Conservation (phyloP, 2,329 filamentous ascomycete species). For the Paraphoma sp. region DNA sequence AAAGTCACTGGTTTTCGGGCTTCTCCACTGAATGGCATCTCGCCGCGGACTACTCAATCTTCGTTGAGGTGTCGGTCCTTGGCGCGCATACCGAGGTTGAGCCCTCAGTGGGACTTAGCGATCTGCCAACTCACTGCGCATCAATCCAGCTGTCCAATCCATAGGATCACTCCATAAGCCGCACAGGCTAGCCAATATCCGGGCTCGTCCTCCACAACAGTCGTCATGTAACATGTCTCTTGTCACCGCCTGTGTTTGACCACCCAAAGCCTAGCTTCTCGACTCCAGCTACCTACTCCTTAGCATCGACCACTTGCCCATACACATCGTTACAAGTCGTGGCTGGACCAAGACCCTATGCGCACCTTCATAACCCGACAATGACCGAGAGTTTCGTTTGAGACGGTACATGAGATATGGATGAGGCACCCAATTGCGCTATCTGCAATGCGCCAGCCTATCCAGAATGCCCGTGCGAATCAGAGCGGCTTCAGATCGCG, state of each 20-base stretch:
- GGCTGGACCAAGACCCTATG: slow-evolving; percentile 3
- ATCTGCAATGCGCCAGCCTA: slow-evolving; percentile 50
- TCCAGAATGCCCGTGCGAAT: slow-evolving; percentile 49
- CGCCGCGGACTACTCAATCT: background rate
- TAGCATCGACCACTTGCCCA: slow-evolving; percentile 4
- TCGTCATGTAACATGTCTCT: slow-evolving; percentile 47
- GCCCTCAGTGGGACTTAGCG: slow-evolving; percentile 34
- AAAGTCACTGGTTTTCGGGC: too few relatives aligned
- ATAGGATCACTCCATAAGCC: slow-evolving; percentile 37
- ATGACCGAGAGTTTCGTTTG: slow-evolving; percentile 36
- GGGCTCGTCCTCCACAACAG: slow-evolving; percentile 26
- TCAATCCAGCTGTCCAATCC: slow-evolving; percentile 36
- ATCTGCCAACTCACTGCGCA: slow-evolving; percentile 48
- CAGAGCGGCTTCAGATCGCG: slow-evolving; percentile 48
- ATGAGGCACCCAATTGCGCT: slow-evolving; percentile 49
- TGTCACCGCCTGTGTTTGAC: slow-evolving; percentile 46
- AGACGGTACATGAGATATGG: slow-evolving; percentile 40
- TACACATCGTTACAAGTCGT: slow-evolving; percentile 4
- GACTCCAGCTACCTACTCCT: slow-evolving; percentile 20
- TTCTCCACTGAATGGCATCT: background rate
- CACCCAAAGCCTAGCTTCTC: slow-evolving; percentile 29
- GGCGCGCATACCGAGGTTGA: slow-evolving; percentile 21
- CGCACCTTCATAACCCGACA: slow-evolving; percentile 22
- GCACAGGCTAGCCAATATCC: slow-evolving; percentile 41
- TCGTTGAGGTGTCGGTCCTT: slow-evolving; percentile 7